Evolutionary conservation across 208 protist genomes (phyloP).

Genomic region (Trypanosoma mega): DNA sequence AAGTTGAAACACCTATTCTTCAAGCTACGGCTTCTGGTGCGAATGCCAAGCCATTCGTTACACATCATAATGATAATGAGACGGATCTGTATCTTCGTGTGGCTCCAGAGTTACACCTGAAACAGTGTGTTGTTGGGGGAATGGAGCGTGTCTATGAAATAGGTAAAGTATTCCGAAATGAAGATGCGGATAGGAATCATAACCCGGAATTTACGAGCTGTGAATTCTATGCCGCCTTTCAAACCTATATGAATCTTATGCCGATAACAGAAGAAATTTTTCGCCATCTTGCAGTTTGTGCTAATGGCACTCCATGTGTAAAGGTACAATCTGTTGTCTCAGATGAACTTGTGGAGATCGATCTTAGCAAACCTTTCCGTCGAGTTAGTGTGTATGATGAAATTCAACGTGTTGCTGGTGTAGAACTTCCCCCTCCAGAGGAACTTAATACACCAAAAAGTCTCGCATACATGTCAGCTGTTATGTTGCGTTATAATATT

Average conservation of each 20-base stretch:
- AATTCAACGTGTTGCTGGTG: constrained; percentile 69
- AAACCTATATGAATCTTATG: constrained; percentile 94
- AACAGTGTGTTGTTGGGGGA: constrained; percentile 94
- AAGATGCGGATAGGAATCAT: constrained; percentile 93
- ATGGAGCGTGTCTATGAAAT: constrained; percentile 96
- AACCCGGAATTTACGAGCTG: constrained; percentile 96
- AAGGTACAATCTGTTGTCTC: constrained; percentile 29
- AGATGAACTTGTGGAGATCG: constrained; percentile 49
- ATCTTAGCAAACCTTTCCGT: constrained; percentile 86
- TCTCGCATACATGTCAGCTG: constrained; percentile 77
- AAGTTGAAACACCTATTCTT: constrained; percentile 95
- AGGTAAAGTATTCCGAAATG: constrained; percentile 94
- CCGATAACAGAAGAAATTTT: constrained; percentile 93
- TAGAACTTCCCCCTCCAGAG: constrained; percentile 68
- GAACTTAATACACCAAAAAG: constrained; percentile 79
- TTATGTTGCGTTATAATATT: constrained; percentile 87
- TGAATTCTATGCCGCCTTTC: constrained; percentile 94
- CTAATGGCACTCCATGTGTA: constrained; percentile 50
- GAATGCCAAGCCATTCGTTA: constrained; percentile 91
- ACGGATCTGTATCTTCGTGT: constrained; percentile 83
- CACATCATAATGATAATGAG: constrained; percentile 89
- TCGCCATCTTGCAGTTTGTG: constrained; percentile 48
- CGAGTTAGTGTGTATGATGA: constrained; percentile 88
- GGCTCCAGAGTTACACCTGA: constrained; percentile 94
- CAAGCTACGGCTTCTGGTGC: constrained; percentile 87